Percentiles rank a stretch among this genome's conserved stretches.
These are phyloP conservation scores for Cyberlindnera saturnus DNA, from an alignment of 805 yeast species.

Conservation along the genomic window DNA sequence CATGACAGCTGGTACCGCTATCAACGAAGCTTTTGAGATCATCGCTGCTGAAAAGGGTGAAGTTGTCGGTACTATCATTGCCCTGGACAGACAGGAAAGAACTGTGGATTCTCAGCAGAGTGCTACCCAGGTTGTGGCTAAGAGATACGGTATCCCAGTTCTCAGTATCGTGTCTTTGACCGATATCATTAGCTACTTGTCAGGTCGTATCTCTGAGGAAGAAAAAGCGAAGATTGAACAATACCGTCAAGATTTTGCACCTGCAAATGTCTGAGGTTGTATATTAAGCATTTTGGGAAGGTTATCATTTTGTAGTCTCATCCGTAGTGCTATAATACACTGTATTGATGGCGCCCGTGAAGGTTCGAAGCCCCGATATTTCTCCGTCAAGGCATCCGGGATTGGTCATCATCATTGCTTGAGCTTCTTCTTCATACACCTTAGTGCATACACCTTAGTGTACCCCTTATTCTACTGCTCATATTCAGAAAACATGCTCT, in stretches of 20 bases:
- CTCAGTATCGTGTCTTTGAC: constrained; percentile 69
- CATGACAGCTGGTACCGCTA: constrained; percentile 98
- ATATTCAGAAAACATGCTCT: too few relatives aligned
- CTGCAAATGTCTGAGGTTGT: constrained; percentile 11
- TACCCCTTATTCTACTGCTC: too few relatives aligned
- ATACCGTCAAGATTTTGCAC: constrained; percentile 40
- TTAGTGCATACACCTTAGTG: too few relatives aligned
- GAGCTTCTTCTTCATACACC: too few relatives aligned
- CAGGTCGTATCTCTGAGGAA: constrained; percentile 48
- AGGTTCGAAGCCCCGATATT: too few relatives aligned
- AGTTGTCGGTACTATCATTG: constrained; percentile 81
- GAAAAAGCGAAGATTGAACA: constrained; percentile 52
- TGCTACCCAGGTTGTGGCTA: constrained; percentile 76
- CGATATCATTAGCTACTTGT: constrained; percentile 64
- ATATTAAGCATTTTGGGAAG: too few relatives aligned
- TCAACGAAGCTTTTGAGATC: constrained; percentile 85
- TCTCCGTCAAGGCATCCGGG: too few relatives aligned
- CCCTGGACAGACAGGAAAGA: constrained; percentile 89
- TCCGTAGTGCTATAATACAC: too few relatives aligned
- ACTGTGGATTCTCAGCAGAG: constrained; percentile 64
- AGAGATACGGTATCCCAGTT: constrained; percentile 75
- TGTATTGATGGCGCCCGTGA: too few relatives aligned
- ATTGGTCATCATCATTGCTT: too few relatives aligned
- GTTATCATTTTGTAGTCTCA: too few relatives aligned
- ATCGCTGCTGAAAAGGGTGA: constrained; percentile 63